phyloP scores from a whole-genome alignment of 2,329 filamentous ascomycete species.

The Ascochyta rabiei region DNA sequence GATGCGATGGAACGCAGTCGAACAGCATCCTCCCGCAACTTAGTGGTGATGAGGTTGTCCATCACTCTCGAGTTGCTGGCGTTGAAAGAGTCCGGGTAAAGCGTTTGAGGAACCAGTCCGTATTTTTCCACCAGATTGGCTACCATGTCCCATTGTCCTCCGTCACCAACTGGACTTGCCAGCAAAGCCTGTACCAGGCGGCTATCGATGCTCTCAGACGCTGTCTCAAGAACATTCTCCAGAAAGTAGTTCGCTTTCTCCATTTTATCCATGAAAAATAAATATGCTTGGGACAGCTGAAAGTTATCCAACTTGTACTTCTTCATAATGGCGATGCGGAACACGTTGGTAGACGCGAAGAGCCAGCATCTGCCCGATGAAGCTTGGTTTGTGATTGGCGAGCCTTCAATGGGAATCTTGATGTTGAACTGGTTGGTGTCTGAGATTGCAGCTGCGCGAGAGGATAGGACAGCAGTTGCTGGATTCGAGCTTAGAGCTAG shows the following conservation, averaged over 20 bases:
- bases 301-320: conserved; percentile 78
- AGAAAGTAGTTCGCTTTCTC: conserved; percentile 92
- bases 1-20: conserved; percentile 65
- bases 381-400: conserved; percentile 83
- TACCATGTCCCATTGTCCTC: conserved; percentile 93
- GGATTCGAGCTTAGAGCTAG: conserved; percentile 73
- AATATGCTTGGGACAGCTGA: conserved; percentile 84
- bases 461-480: conserved; percentile 69
- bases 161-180: conserved; percentile 73
- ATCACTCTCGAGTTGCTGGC: conserved; percentile 73
- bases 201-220: conserved; percentile 71
- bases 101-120: conserved; percentile 78
- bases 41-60: conserved; percentile 78
- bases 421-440: conserved; percentile 85
- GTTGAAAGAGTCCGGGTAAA: conserved; percentile 85
- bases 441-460: conserved; percentile 65
- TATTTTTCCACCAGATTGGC: conserved; percentile 86
- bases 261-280: conserved; percentile 94
- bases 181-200: conserved; percentile 75
- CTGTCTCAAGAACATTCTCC: conserved; percentile 80
- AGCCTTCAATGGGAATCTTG: conserved; percentile 80
- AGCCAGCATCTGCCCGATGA: conserved; percentile 87
- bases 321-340: conserved; percentile 86
- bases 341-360: conserved; percentile 89
- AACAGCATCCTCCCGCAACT: conserved; percentile 85